Evolutionary conservation across 2,329 filamentous ascomycete genomes (phyloP), one percentile per base, ranked within the genome.

Genomic region (Zymoseptoria pseudotritici): DNA sequence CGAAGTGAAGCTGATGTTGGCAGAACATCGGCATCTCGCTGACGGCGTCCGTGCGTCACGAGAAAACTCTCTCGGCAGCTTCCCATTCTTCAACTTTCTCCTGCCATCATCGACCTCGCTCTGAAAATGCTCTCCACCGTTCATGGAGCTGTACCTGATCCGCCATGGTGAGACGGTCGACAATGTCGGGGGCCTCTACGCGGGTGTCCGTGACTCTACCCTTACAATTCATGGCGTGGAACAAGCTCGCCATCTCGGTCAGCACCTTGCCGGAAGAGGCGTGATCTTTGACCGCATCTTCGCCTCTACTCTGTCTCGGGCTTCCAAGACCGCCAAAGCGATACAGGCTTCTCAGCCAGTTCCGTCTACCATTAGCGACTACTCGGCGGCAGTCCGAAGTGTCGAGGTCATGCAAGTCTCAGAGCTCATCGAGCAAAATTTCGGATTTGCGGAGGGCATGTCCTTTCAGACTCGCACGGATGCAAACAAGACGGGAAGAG

Each of bases 111-210:
- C 26, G 21, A 22, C 49, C 57, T 54, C 56, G 50, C 11, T 19
- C 55, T 31, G 57, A 56, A n/a, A 46, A 46, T 46, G 36, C 36
- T 22, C 56, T 56, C 53, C 53, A 11, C 31, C 26, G 53, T 46
- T 53, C 52, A 84, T 88, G 83, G 82, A 80, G 70, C 74, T 96
- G 58, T 85, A 91, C 69, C 81, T 96, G 68, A 85, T 96, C 69
- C 86, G 91, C 59, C 91, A 96, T 79, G 91, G 87, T 70, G 91
- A 96, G 77, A 93, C 90, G 17, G 89, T 95, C 65, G 89, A 96
- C 76, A 96, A 96, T 73, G 87, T 94, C 60, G 60, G 58, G 11
- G 83, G 86, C 58, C 76, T 90, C 61, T 92, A 89, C 76, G 91
- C 91, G 67, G 91, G 91, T 61, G 83, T 85, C 56, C 88, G 86